These are phyloP conservation scores for Cyamopsis tetragonoloba DNA, from an alignment of 306 rosid genomes.

Conservation along the genomic window DNA sequence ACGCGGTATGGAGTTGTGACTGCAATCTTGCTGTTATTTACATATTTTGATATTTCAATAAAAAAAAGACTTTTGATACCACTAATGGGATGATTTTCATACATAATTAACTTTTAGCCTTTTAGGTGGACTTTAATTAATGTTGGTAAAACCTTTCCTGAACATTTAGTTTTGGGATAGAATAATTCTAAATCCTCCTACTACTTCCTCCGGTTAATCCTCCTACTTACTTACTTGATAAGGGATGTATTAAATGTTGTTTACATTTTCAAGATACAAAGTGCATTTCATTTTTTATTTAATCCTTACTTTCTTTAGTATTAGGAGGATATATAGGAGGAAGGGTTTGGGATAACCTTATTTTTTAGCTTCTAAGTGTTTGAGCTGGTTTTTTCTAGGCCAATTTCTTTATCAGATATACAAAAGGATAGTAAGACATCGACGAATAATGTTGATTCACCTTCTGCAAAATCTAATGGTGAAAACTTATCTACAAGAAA, in stretches of 20 bases:
- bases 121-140: slow-evolving; percentile 6
- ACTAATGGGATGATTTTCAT: neutral
- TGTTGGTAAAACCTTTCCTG: neutral
- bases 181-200: too few relatives aligned
- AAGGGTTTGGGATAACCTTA: slow-evolving; percentile 3
- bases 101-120: neutral
- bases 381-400: slow-evolving; percentile 26
- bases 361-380: slow-evolving; percentile 5
- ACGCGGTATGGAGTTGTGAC: neutral
- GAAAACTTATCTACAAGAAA: slow-evolving; percentile 33
- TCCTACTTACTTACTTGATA: too few relatives aligned
- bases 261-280: too few relatives aligned
- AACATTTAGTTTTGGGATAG: too few relatives aligned
- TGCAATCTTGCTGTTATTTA: neutral
- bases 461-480: slow-evolving; percentile 33
- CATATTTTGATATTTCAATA: neutral
- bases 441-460: slow-evolving; percentile 31
- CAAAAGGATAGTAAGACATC: slow-evolving; percentile 32
- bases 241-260: too few relatives aligned
- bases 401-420: slow-evolving; percentile 6
- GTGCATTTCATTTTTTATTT: too few relatives aligned
- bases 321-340: too few relatives aligned
- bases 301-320: too few relatives aligned
- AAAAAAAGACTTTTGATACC: neutral
- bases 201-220: too few relatives aligned